Percentiles rank a stretch among this genome's conserved stretches.
phyloP scores from a whole-genome alignment of 2,329 filamentous ascomycete species.

The Cyphellophora attinorum region DNA sequence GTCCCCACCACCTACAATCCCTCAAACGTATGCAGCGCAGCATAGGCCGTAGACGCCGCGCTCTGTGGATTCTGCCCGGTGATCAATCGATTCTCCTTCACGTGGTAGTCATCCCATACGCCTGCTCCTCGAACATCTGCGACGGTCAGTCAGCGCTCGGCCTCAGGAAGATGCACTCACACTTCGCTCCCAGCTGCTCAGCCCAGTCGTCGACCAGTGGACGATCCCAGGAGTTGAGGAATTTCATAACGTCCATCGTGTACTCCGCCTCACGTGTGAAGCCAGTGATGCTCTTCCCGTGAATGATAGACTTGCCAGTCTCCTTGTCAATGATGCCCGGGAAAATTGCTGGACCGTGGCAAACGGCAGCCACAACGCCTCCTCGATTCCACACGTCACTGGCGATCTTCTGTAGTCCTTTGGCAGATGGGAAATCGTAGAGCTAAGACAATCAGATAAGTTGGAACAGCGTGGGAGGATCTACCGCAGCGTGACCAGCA shows the following conservation, averaged over 20 bases:
- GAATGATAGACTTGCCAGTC: slow-evolving; percentile 28
- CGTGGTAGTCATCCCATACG: slow-evolving; percentile 23
- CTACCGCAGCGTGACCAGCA: slow-evolving; percentile 36
- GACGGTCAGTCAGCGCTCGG: neutral
- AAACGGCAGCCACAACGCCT: slow-evolving; percentile 34
- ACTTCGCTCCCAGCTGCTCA: slow-evolving; percentile 22
- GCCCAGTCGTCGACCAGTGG: slow-evolving; percentile 27
- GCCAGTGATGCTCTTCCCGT: slow-evolving; percentile 29
- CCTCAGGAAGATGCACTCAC: slow-evolving; percentile 17
- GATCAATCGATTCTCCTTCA: slow-evolving; percentile 29
- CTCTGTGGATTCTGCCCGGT: slow-evolving; percentile 35
- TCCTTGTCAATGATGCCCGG: slow-evolving; percentile 23
- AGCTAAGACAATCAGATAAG: too few species aligned
- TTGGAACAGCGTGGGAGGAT: too few species aligned
- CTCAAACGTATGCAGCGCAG: slow-evolving; percentile 30
- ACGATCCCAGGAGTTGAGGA: slow-evolving; percentile 23
- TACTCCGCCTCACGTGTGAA: slow-evolving; percentile 31
- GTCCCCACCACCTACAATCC: too few species aligned
- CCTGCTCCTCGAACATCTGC: slow-evolving; percentile 21
- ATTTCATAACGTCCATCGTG: slow-evolving; percentile 24
- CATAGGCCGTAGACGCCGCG: slow-evolving; percentile 28
- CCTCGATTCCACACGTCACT: slow-evolving; percentile 30
- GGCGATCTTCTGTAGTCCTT: slow-evolving; percentile 31
- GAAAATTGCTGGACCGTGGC: slow-evolving; percentile 32
- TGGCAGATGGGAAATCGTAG: slow-evolving; percentile 37